These are phyloP conservation scores for Chalaropsis ovoidea DNA, from an alignment of 2,329 filamentous ascomycete genomes.

Conservation along the genomic window DNA sequence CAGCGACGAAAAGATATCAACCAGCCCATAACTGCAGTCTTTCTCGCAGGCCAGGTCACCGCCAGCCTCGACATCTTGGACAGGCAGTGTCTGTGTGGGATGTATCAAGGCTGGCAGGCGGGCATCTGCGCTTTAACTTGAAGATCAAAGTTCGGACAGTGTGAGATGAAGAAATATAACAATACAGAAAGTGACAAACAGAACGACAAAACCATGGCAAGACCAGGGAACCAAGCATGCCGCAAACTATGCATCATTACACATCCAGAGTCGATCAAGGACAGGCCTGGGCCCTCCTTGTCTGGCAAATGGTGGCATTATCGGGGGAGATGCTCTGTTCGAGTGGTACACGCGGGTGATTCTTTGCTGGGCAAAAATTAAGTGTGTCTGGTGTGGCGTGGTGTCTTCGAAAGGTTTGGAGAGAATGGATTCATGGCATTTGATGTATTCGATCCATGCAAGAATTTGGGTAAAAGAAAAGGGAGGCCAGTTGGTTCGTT, in stretches of 20 bases:
- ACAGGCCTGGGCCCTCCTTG: too few relatives aligned
- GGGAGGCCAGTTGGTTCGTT: constrained; percentile 1
- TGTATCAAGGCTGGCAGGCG: too few relatives aligned
- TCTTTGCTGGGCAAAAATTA: constrained; percentile 13
- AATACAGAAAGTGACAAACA: constrained; percentile 9
- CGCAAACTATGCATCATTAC: constrained; percentile 13
- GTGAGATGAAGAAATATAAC: neutral
- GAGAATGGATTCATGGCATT: neutral
- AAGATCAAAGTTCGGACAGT: too few relatives aligned
- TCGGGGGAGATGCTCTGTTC: too few relatives aligned
- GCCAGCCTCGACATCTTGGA: neutral
- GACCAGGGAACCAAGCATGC: constrained; percentile 15
- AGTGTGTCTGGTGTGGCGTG: neutral
- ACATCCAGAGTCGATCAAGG: neutral
- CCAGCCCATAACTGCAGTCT: neutral
- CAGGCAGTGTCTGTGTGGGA: neutral
- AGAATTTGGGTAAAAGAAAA: neutral
- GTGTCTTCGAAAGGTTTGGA: neutral
- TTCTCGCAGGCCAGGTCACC: constrained; percentile 1
- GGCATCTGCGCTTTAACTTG: neutral
- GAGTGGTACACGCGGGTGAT: neutral
- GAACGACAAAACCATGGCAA: neutral
- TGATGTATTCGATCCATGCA: neutral
- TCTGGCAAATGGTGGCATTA: too few relatives aligned
- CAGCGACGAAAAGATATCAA: neutral